Evolutionary conservation across 106 monocot genomes (phyloP), one percentile per base, ranked within the genome.

Genomic region (Dendrobium chrysotoxum): DNA sequence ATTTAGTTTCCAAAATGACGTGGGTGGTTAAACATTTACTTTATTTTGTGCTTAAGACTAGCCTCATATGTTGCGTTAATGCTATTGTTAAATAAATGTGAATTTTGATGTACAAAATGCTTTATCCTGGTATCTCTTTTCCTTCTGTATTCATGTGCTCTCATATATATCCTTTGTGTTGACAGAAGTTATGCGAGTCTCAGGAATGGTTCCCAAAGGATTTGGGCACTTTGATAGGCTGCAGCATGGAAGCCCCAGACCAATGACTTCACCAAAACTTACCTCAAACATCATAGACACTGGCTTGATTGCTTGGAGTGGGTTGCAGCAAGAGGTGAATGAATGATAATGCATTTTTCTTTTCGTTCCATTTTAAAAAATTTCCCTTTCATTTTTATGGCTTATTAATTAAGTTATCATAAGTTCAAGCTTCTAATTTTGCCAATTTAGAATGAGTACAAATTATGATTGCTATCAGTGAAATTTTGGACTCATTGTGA

Each of bases 241-340:
- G 46, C 94, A 83, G 57, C 83, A 84, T 28, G 83, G 97, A 88
- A 97, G 97, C 79, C 97, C 90, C 40, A 97, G 94, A 57, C 97
- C 93, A 2, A 89, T 97, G 90, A 84, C 91, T 81, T 88, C 90
- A 77, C 75, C 95, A 50, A 89, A 77, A 50, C 50, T 50, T 50
- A 50, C 50, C 50, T 50, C 50, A 50, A 13, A 11, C 50, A 50
- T 50, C 50, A 50, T 13, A 50, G 50, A 50, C 50, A 15, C 50
- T 50, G 16, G 13, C 50, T 13, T 50, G 50, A 50, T 50, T 11
- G 16, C 50, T 50, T 50, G 50, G 50, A 50, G 50, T 50, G 50
- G 50, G 50, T 50, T 50, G 50, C 50, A 50, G 73, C 97, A 87
- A 40, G 97, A 91, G 92, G 97, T 97, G 86, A 40, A 77, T 76